A percentile compares a stretch with the other conserved stretches of the same genome.
phyloP scores from a whole-genome alignment of 257 asterid species.

The Capsicum baccatum region DNA sequence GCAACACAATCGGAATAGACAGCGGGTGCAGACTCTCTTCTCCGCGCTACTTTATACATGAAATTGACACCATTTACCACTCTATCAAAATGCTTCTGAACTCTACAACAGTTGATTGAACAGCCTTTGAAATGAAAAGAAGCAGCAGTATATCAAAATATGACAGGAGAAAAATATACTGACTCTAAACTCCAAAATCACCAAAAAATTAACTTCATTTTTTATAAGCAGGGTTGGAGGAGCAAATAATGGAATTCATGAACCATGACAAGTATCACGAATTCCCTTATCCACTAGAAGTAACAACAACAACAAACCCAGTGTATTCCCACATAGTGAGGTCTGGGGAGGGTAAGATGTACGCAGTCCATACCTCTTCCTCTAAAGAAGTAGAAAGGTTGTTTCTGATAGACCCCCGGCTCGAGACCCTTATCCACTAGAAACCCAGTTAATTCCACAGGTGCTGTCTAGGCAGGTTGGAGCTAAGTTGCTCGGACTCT shows the following conservation, averaged over 20 bases:
- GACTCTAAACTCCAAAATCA: neutral
- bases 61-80: neutral
- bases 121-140: neutral
- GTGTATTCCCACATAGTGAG: no score
- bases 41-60: neutral
- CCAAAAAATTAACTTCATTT: neutral
- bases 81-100: neutral
- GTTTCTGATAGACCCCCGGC: no score
- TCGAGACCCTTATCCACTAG: no score
- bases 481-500: no score
- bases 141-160: neutral
- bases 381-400: no score
- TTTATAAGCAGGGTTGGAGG: neutral
- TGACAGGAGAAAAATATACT: neutral
- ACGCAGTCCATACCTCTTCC: no score
- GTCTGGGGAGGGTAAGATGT: no score
- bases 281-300: neutral
- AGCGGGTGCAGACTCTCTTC: neutral
- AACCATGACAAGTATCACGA: neutral
- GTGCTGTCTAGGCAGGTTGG: no score
- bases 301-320: neutral
- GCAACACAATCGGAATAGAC: neutral
- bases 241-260: neutral
- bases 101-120: neutral
- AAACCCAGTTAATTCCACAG: no score